Evolutionary conservation across 1,284 basidiomycete species (phyloP).

Genomic region (Xerocomus amazonicus): DNA sequence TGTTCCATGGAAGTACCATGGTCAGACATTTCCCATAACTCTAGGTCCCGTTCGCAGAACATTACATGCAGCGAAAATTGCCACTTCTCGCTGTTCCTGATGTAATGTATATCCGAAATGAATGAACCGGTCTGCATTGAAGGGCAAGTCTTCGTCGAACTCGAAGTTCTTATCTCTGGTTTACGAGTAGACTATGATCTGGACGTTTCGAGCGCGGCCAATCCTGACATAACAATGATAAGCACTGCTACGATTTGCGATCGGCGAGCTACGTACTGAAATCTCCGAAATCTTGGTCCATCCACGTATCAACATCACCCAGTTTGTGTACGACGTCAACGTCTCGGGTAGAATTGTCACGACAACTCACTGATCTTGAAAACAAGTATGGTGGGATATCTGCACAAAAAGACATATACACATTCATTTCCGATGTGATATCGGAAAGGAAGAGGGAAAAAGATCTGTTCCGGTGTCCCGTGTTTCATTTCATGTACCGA

Average conservation of each 20-base stretch:
- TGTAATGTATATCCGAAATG: too few relatives aligned
- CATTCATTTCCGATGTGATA: not conserved
- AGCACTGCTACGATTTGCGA: too few relatives aligned
- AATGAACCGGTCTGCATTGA: too few relatives aligned
- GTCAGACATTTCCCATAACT: too few relatives aligned
- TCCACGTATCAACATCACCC: not conserved
- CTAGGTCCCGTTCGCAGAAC: too few relatives aligned
- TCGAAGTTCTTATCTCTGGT: too few relatives aligned
- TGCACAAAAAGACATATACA: not conserved
- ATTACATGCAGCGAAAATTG: too few relatives aligned
- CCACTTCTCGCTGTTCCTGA: too few relatives aligned
- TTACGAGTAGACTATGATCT: too few relatives aligned
- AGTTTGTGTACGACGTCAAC: not conserved
- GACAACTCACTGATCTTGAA: constrained; percentile 6
- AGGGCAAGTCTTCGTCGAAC: too few relatives aligned
- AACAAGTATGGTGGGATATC: not conserved
- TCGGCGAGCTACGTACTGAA: not conserved
- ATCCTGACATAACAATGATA: too few relatives aligned
- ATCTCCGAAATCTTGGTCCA: not conserved
- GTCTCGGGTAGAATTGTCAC: constrained; percentile 1
- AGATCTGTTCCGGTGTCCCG: constrained; percentile 1
- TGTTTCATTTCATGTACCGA: constrained; percentile 14
- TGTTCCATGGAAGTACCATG: not conserved
- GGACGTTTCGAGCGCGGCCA: too few relatives aligned
- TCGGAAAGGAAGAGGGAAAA: not conserved